Base-by-base conservation (phyloP, 371 early-diverging fungal genomes). In the Mortierella sp. region DNA sequence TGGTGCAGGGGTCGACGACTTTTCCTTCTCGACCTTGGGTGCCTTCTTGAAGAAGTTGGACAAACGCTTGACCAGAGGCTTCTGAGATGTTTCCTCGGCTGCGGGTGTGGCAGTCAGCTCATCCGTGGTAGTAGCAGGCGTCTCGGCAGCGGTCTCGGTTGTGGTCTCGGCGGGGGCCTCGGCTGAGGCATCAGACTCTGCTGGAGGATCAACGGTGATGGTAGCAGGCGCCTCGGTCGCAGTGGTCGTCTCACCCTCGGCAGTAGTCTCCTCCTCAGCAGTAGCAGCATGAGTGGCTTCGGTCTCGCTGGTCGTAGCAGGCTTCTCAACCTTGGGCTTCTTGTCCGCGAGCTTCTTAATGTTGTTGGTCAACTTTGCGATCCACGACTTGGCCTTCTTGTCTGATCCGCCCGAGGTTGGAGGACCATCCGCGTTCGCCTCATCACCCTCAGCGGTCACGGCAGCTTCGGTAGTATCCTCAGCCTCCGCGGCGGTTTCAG, bases 41-140 rank as follows among this genome's bases (percentile, higher is more conserved):
- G 51, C 47, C 57, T 67, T 75, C 53, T 64, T 75, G 76, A 75
- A 75, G 59, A 64, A 50, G 61, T 68, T 75, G 61, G 76, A 75
- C 30, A 75, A 50, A 26, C 76, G 73, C 68, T 73, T 67, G 21
- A 23, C 44, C 27, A 66, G 17, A 34, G 11, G 11, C 50, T 70
- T 63, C 8, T 50, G 54, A 24, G 62, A 39, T 8, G 43, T 37
- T 5, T 49, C 2, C 4, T 27, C 23, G n/a, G 48, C 60, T 24
- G 43, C 51, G 1, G 47, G 50, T 23, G 60, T 42, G 3, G 58
- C 26, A 26, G 70, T 15, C 28, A n/a, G 31, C 30, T 60, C 66
- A 19, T 37, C 42, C 5, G 47, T 27, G 4, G 47, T 21, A 15
- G 42, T 42, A 42, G 54, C 47, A 19, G 50, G 41, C 12, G 64